These are phyloP conservation scores for Dictyostelium purpureum DNA, from an alignment of 78 protist species.

Conservation along the genomic window DNA sequence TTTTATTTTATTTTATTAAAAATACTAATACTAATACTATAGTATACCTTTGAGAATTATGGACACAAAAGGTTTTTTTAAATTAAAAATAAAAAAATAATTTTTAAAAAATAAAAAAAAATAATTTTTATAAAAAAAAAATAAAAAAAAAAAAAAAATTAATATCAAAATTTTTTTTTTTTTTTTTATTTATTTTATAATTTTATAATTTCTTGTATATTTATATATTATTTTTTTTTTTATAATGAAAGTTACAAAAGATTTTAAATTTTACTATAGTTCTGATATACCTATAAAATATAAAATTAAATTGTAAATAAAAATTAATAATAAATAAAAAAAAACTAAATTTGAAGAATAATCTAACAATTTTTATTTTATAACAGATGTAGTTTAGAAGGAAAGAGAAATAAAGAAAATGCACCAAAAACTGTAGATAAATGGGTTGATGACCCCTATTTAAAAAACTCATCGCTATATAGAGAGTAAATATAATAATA, in stretches of 20 bases:
- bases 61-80: no score
- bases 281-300: constrained; percentile 61
- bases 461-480: constrained; percentile 64
- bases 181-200: not conserved
- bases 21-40: no score
- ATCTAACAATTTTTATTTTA: not conserved
- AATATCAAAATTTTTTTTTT: no score
- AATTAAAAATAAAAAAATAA: no score
- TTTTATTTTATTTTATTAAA: no score
- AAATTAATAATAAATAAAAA: not conserved
- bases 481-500: constrained; percentile 27
- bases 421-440: constrained; percentile 56
- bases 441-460: constrained; percentile 64
- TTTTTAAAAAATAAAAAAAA: no score
- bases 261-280: constrained; percentile 70
- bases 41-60: no score
- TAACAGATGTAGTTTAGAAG: constrained; percentile 52
- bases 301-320: constrained; percentile 54
- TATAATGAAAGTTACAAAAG: constrained; percentile 62
- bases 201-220: not conserved
- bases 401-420: constrained; percentile 56
- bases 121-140: no score
- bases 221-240: not conserved
- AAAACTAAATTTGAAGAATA: not conserved
- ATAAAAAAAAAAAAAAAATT: no score